Base-by-base conservation (phyloP, 2,329 filamentous ascomycete species). In the Colletotrichum sp. region DNA sequence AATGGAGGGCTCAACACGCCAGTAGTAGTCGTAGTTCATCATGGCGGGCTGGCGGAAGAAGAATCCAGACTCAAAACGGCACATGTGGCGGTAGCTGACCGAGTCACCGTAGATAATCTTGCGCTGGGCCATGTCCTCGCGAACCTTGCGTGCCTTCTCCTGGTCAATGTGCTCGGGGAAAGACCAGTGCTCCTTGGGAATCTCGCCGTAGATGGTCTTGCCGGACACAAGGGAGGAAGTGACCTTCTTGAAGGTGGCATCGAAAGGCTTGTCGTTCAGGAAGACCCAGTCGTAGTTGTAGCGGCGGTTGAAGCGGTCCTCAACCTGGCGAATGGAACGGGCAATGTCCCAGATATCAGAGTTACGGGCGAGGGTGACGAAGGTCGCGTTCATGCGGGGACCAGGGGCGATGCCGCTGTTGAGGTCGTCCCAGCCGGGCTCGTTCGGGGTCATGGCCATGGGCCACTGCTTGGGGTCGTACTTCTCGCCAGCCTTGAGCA, bases 241-340 rank as follows among this genome's bases (percentile, higher is more conserved):
- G 79, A 99, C 90, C 86, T 95, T 96, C 86, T 96, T 99, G 90
- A 99, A 99, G 12, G 92, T 93, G 5, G 95, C 94, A 83, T 98
- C 95, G 82, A 99, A 99, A 1, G 96, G 95, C 84, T 96, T 92
- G 84, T 99, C 97, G 86, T 99, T 99, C 77, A 99, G 89, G 88
- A 99, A 99, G 69, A 99, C 96, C 98, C 98, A 99, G 84, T 99
- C 96, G 87, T 99, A 99, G 88, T 98, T 93, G 89, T 95, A 99
- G 81, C 96, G 95, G 82, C 93, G 92, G 88, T 99, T 99, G 92
- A 99, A 99, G 83, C 97, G 95, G 86, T 99, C 97, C 87, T 99
- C 97, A 72, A 99, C 93, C 83, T 98, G 95, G 72, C 97, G 95
- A 83, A 99, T 99, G 15, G 96, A 98, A 82, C 95, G 93, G 77